A percentile compares a stretch with the other conserved stretches of the same genome.
Evolutionary conservation across 192 early-diverging fungal species (phyloP).

Genomic region (Phycomyces blakesleeanus): DNA sequence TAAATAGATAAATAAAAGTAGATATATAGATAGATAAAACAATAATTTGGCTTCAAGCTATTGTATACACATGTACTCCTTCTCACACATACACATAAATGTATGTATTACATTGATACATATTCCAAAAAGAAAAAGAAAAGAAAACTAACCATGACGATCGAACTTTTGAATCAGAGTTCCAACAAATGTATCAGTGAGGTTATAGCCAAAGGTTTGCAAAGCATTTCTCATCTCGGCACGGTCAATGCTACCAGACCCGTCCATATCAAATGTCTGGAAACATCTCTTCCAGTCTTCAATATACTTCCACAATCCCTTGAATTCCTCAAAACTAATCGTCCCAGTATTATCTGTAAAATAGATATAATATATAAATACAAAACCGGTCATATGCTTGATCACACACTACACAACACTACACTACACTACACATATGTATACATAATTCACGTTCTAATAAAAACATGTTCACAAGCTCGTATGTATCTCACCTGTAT

Average conservation of each 20-base stretch:
- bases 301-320: slow-evolving; percentile 77
- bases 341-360: slow-evolving; percentile 67
- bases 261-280: slow-evolving; percentile 71
- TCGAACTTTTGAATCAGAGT: slow-evolving; percentile 75
- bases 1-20: too few relatives aligned
- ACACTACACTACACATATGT: too few relatives aligned
- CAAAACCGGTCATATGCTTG: background rate
- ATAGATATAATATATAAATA: background rate
- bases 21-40: too few relatives aligned
- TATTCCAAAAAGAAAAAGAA: background rate
- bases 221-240: slow-evolving; percentile 68
- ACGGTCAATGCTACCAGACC: slow-evolving; percentile 70
- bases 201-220: slow-evolving; percentile 73
- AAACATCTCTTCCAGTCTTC: slow-evolving; percentile 84
- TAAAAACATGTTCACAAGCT: background rate
- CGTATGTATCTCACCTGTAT: slow-evolving; percentile 45
- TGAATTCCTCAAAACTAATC: slow-evolving; percentile 75
- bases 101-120: too few relatives aligned
- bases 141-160: slow-evolving; percentile 58
- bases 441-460: background rate
- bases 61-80: too few relatives aligned
- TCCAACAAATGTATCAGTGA: slow-evolving; percentile 63
- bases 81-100: too few relatives aligned
- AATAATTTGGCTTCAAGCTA: too few relatives aligned
- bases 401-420: too few relatives aligned